Base-by-base conservation (phyloP, 2,329 filamentous ascomycete genomes). In the Nannizziopsis arthrosporioides region DNA sequence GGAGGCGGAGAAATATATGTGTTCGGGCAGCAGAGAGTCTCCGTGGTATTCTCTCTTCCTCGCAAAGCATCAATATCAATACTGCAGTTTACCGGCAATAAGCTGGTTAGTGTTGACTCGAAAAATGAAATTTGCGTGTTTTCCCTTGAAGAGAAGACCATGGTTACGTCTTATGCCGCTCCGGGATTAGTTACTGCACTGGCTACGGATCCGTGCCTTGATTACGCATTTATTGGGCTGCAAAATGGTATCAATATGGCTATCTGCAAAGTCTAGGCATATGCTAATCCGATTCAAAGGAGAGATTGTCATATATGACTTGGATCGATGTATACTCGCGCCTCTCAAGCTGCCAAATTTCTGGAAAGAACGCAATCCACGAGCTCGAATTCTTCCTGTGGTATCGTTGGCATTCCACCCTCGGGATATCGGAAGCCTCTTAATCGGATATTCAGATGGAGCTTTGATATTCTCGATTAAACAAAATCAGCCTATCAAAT, bases 401-500 rank as follows among this genome's bases (percentile, higher is more conserved):
- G 76, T 95, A 14, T 83, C 82, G 12, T 71, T 98, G 60, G 79
- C 87, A 51, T 74, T 96, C 56, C 92, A 96, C 60, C 89, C 92
- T 1, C 77, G 88, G 57, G 92, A 98, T 62, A 85, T 96, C 55
- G 92, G 92, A 3, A 88, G 87, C 59, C 73, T 98, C 19, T 68
- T 98, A 49, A 84, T 98, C 50, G 89, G 84, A n/a, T 98, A 96
- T 63, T 79, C 79, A 0, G 80, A 90, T 55, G 92, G 92, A 11
- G 88, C 85, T 5, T 86, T 86, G 41, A 77, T 92, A 51, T 98
- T 93, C 67, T 93, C 87, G 2, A 93, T 98, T 73, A 96, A 98
- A 69, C 84, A 93, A 63, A 89, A 88, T 60, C 76, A 81, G 51
- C 74, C 86, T 0, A 70, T 81, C 41, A 82, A 84, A 54, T 93